Percentiles rank a stretch among this genome's conserved stretches.
phyloP scores from a whole-genome alignment of 352 stramenopile species.

The Pythium apleroticum region DNA sequence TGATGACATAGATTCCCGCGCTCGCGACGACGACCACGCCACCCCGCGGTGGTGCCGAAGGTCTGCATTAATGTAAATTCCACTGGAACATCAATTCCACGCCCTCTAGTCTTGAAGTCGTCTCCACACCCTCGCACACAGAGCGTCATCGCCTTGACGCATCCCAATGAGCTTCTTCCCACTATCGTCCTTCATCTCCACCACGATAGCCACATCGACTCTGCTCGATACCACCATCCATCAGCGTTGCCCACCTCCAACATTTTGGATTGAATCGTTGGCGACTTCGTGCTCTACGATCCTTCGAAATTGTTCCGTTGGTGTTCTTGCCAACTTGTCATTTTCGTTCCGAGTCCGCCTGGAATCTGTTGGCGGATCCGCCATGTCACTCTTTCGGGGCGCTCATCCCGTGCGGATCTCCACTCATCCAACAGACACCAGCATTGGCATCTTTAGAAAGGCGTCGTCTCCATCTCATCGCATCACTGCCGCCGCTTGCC shows the following conservation, averaged over 20 bases:
- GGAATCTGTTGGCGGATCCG: not conserved
- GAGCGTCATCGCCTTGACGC: not conserved
- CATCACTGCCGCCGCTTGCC: not conserved
- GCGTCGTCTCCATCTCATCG: not conserved
- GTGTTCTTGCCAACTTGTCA: not conserved
- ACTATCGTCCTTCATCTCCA: no score
- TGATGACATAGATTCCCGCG: not conserved
- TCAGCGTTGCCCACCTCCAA: no score
- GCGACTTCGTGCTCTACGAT: not conserved
- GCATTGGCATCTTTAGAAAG: not conserved
- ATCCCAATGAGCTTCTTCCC: no score
- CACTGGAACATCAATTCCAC: constrained; percentile 3
- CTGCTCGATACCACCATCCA: no score
- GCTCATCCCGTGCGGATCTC: not conserved
- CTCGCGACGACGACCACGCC: not conserved
- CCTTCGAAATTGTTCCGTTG: not conserved
- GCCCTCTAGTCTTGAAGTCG: not conserved
- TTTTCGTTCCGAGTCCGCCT: not conserved
- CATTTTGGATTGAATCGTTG: no score
- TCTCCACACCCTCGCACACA: not conserved
- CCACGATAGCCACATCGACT: no score
- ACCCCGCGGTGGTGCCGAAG: not conserved
- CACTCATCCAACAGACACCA: not conserved
- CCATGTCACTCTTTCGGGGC: not conserved
- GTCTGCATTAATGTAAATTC: constrained; percentile 7